Base-by-base conservation (phyloP, 192 early-diverging fungal genomes). In the Coemansia sp. region DNA sequence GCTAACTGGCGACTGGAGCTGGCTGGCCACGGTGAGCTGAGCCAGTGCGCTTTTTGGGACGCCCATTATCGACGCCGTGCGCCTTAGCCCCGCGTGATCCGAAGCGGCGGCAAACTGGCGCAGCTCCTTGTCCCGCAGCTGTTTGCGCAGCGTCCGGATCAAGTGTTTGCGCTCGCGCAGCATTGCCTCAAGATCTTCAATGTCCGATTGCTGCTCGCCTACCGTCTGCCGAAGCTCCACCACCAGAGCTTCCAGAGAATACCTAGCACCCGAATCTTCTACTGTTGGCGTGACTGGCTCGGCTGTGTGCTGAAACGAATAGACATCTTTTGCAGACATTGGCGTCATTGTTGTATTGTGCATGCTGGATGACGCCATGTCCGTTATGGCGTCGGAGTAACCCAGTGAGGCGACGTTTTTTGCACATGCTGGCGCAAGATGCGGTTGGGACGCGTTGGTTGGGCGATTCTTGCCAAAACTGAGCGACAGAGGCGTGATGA, bases 21-120 rank as follows among this genome's bases (percentile, higher is more conserved):
- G 23, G 40, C n/a, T 23, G 11, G 42, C 42, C 11, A 25, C 22
- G 15, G 25, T 14, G 19, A 59, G 22, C 26, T 61, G 50, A 17
- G 51, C 42, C 48, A 44, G 17, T 21, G 19, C 57, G 20, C 34
- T 36, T 10, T 40, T 26, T 4, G 57, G 12, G 12, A 34, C 57
- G 3, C 31, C 28, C 68, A 65, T 52, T 11, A 66, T 70, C 3
- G 75, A 71, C 38, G 40, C 66, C 1, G 66, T 65, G 59, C 65
- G 66, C 3, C 66, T 40, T 21, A 78, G 36, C 2, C 75, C 75
- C 23, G 54, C 70, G 17, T 49, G 58, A 5, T 72, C 65, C 21
- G 70, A 62, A 7, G 75, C 68, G 1, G 36, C 66, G 2, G 70
- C 63, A 65, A 69, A 78, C 66, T 66, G 62, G 14, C 60, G 62